Conservation (phyloP, 306 rosid genomes). For the cucumber (Cucumis sativus) region DNA sequence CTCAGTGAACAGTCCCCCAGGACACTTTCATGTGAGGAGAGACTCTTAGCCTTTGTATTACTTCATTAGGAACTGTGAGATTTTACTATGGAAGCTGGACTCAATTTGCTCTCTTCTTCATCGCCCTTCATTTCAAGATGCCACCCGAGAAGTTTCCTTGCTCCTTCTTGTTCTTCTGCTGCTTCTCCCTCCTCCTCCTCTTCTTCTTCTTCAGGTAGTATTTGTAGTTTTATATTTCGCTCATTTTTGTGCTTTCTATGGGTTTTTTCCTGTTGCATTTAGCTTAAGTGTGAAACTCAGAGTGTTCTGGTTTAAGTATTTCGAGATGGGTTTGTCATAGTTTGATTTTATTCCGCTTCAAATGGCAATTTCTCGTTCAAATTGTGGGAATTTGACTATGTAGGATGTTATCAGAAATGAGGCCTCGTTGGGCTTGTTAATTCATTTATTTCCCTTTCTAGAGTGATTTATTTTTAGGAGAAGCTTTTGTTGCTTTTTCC, state of each 20-base stretch:
- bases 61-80: not conserved
- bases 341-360: not conserved
- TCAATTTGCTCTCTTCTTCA: conserved; percentile 42
- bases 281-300: not conserved
- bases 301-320: not conserved
- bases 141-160: conserved; percentile 36
- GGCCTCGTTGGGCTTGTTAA: not conserved
- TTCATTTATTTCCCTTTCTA: not conserved
- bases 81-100: conserved; percentile 55
- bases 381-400: no score
- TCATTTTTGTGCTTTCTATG: not conserved
- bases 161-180: conserved; percentile 19
- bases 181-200: conserved; percentile 16
- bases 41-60: not conserved
- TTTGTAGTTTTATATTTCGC: not conserved
- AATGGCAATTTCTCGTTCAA: not conserved
- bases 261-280: not conserved
- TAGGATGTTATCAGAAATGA: not conserved
- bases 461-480: not conserved
- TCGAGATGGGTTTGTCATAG: not conserved
- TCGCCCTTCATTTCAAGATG: conserved; percentile 46
- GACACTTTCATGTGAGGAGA: not conserved
- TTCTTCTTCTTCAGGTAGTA: conserved; percentile 24
- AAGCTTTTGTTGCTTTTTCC: not conserved
- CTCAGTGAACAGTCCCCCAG: not conserved